Percentiles rank a stretch among this genome's conserved stretches.
These are phyloP conservation scores for Pythium folliculosum DNA, from an alignment of 352 stramenopile species.

Conservation along the genomic window DNA sequence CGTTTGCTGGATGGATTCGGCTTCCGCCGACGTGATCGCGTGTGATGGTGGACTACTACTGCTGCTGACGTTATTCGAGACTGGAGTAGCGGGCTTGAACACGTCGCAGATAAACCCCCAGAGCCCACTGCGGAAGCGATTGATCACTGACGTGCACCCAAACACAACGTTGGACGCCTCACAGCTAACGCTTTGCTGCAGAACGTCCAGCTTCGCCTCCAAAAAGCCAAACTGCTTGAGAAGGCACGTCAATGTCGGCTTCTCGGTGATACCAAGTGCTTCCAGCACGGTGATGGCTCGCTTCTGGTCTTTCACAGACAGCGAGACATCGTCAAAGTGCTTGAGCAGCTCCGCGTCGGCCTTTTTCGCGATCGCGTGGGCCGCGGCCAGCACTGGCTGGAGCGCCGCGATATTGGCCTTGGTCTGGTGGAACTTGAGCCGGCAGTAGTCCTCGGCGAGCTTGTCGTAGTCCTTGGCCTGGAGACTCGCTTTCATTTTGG, in stretches of 20 bases:
- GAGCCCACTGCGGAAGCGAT: constrained; percentile 64
- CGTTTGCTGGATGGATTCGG: constrained; percentile 65
- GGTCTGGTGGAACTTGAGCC: constrained; percentile 63
- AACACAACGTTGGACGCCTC: constrained; percentile 46
- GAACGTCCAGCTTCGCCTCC: constrained; percentile 42
- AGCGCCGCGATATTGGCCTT: constrained; percentile 65
- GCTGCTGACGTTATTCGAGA: constrained; percentile 23
- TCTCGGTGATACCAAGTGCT: constrained; percentile 58
- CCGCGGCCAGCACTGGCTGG: constrained; percentile 55
- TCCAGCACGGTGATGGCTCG: constrained; percentile 60
- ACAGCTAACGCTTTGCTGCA: constrained; percentile 34
- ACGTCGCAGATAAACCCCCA: constrained; percentile 78
- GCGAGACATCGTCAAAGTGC: constrained; percentile 61
- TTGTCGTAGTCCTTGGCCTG: constrained; percentile 68
- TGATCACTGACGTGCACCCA: constrained; percentile 54
- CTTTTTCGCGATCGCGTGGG: constrained; percentile 57
- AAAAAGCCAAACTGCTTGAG: constrained; percentile 70
- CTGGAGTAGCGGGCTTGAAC: constrained; percentile 48
- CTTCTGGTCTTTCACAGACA: constrained; percentile 69
- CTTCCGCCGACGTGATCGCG: constrained; percentile 60
- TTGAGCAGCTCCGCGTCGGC: constrained; percentile 65
- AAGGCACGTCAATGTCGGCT: constrained; percentile 66
- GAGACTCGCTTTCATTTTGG: constrained; percentile 76
- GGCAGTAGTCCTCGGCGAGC: constrained; percentile 69
- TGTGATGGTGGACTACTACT: not conserved